Percentiles rank a stretch among this genome's conserved stretches.
These are phyloP conservation scores for Chenopodium album DNA, from an alignment of 148 eudicot genomes.

Conservation along the genomic window DNA sequence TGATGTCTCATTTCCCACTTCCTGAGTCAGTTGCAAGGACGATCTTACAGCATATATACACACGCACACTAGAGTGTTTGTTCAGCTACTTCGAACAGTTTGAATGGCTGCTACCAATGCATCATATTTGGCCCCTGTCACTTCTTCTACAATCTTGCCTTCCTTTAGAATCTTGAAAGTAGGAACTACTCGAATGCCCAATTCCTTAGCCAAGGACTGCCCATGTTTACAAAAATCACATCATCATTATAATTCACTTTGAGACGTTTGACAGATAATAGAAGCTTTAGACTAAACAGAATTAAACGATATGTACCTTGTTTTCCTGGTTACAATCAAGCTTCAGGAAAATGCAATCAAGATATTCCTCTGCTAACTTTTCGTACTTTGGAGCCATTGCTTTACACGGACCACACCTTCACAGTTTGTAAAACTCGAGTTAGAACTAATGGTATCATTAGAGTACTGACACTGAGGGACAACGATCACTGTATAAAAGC, in stretches of 20 bases:
- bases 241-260: neutral
- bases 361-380: conserved; percentile 59
- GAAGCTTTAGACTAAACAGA: neutral
- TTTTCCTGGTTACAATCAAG: conserved; percentile 89
- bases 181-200: conserved; percentile 79
- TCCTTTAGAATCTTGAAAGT: conserved; percentile 93
- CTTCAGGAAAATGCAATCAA: conserved; percentile 74
- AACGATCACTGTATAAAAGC: neutral
- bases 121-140: conserved; percentile 84
- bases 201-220: conserved; percentile 87
- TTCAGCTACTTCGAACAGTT: conserved; percentile 45
- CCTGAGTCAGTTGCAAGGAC: conserved; percentile 4
- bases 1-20: conserved; percentile 3
- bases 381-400: conserved; percentile 82
- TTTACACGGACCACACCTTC: conserved; percentile 97
- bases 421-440: conserved; percentile 11
- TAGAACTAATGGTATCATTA: neutral
- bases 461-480: neutral
- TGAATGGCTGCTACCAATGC: conserved; percentile 72
- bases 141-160: conserved; percentile 67
- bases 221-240: conserved; percentile 13
- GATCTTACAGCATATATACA: conserved; percentile 29
- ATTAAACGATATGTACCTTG: conserved; percentile 44
- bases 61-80: neutral
- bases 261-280: neutral